phyloP scores from a whole-genome alignment of 2,329 filamentous ascomycete species.

The Macrophomina tecta region DNA sequence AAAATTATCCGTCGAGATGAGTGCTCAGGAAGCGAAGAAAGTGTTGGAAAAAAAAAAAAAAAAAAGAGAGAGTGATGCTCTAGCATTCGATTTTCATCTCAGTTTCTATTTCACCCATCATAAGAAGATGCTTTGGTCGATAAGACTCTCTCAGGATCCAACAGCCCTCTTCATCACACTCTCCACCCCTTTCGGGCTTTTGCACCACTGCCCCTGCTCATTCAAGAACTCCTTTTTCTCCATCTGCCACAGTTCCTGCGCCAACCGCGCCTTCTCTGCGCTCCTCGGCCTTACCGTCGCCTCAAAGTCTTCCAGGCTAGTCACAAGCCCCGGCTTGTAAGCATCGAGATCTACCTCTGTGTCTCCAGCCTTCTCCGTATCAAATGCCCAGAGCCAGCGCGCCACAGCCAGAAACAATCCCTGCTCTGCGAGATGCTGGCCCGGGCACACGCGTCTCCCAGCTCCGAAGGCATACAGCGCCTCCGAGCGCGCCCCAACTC shows the following conservation, averaged over 20 bases:
- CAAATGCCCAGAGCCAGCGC: conserved; percentile 28
- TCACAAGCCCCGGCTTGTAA: conserved; percentile 30
- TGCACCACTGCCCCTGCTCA: conserved; percentile 33
- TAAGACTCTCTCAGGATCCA: not conserved
- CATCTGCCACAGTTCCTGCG: conserved; percentile 33
- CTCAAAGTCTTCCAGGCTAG: conserved; percentile 31
- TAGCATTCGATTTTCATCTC: too few species aligned
- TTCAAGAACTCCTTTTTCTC: conserved; percentile 29
- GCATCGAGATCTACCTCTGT: not conserved
- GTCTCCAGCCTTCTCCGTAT: not conserved
- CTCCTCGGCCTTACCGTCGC: conserved; percentile 32
- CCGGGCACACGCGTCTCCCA: conserved; percentile 4
- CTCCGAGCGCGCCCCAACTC: conserved; percentile 30
- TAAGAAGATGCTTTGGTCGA: too few species aligned
- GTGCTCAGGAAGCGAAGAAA: too few species aligned
- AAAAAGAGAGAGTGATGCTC: too few species aligned
- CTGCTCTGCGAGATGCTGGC: conserved; percentile 28
- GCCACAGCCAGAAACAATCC: conserved; percentile 21
- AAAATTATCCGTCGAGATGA: too few species aligned
- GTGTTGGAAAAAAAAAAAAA: too few species aligned
- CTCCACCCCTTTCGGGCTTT: conserved; percentile 32
- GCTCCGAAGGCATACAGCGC: conserved; percentile 47
- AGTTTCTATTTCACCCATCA: too few species aligned
- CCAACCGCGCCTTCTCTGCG: conserved; percentile 11
- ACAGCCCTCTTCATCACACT: conserved; percentile 2